Evolutionary conservation across 768 basidiomycete species (phyloP), one percentile per base, ranked within the genome.

Genomic region (Boletus speciosus): DNA sequence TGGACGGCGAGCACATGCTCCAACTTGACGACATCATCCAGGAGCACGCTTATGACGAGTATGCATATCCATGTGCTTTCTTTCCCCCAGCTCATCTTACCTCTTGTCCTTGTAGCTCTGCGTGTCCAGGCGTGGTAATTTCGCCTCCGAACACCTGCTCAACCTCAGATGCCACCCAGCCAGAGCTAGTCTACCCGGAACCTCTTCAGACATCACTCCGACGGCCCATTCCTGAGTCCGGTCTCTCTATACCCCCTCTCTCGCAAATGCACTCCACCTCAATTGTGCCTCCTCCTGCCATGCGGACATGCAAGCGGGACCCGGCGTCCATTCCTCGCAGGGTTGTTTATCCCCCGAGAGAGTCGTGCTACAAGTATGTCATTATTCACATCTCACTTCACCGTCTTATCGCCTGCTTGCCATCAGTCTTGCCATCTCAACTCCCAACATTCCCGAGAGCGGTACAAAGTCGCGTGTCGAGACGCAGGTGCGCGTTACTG

Each of bases 391-490:
- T 40, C 19, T 38, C 27, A 19, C 40, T 25, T 54, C 52, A 6
- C 55, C 52, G 47, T 48, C 53, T 70, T 53, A 61, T 61, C 51
- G 36, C 55, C 52, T 46, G 23, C 10, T 42, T 38, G 53, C 65
- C 23, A 7, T 37, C 61, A 93, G 91, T 63, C 79, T 93, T 52
- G 80, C 89, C 25, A 88, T 96, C 53, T 77, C 91, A 67, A 83
- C 92, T 40, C 89, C 91, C 21, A 91, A 84, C 63, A 84, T 96
- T 50, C 92, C 93, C 6, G 81, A 83, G 61, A 74, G 76, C 41
- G 93, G 93, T 25, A 86, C 93, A 14, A 95, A 96, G 71, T 93
- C 90, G 44, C 83, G 93, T 34, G 93, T 96, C n/a, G 93, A 96
- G 70, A 96, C 93, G 3, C 93, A 96, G 76, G 85, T 96, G 46